These are phyloP conservation scores for Penicillium bovifimosum DNA, from an alignment of 495 filamentous ascomycete genomes.

Conservation along the genomic window DNA sequence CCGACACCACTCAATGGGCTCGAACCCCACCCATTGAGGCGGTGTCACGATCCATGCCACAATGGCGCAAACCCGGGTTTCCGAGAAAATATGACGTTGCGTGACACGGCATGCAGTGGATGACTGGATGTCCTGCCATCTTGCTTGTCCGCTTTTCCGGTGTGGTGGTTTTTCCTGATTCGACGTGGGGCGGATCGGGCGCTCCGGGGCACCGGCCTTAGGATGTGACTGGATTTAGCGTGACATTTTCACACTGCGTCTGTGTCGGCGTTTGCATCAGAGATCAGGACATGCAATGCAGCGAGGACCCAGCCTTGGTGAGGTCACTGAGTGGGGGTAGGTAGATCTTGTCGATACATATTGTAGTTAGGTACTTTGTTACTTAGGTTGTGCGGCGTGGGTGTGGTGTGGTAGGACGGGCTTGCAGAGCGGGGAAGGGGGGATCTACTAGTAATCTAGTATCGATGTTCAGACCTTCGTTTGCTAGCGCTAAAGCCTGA, in stretches of 20 bases:
- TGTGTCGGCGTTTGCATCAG: background rate
- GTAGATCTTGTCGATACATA: no score
- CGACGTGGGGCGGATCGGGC: background rate
- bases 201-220: background rate
- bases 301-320: no score
- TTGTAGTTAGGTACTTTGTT: no score
- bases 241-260: background rate
- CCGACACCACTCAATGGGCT: background rate
- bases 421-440: background rate
- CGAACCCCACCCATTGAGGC: slow-evolving; percentile 3
- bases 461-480: background rate
- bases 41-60: background rate
- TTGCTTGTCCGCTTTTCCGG: background rate
- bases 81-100: slow-evolving; percentile 3
- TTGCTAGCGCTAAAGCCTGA: background rate
- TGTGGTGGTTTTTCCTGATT: background rate
- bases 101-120: background rate
- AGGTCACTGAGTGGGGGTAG: background rate
- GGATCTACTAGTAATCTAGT: background rate
- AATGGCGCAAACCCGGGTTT: background rate
- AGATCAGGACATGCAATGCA: no score
- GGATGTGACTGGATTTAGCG: background rate
- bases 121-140: background rate
- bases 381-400: no score
- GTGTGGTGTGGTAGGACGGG: background rate